A percentile compares a stretch with the other conserved stretches of the same genome.
These are phyloP conservation scores for Yamadazyma paraphyllophila DNA, from an alignment of 805 yeast species.

Conservation along the genomic window DNA sequence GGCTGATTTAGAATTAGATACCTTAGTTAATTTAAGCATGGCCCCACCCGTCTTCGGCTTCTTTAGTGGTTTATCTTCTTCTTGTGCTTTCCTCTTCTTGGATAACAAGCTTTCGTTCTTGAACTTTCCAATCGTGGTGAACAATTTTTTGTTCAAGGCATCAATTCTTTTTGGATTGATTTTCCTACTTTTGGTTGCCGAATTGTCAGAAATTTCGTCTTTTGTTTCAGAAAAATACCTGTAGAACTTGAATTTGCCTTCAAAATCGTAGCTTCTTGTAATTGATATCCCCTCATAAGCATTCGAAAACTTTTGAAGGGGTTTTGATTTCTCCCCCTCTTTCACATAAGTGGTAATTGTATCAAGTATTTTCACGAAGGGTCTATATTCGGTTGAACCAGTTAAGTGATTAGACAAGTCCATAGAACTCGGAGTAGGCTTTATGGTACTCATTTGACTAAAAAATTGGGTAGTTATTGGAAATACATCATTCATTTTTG, in stretches of 20 bases:
- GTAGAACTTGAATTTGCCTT: slow-evolving; percentile 71
- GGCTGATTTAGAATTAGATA: not conserved
- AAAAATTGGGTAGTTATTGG: slow-evolving; percentile 67
- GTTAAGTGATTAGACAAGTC: slow-evolving; percentile 48
- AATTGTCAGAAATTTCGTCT: not conserved
- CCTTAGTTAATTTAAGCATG: not conserved
- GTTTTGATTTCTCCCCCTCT: slow-evolving; percentile 27
- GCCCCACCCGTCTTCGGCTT: not conserved
- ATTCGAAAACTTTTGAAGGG: slow-evolving; percentile 20
- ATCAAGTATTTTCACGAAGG: slow-evolving; percentile 53
- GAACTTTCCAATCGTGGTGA: slow-evolving; percentile 23
- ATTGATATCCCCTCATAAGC: slow-evolving; percentile 32
- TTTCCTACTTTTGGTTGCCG: not conserved
- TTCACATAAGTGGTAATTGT: slow-evolving; percentile 39
- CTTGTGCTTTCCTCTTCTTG: slow-evolving; percentile 15
- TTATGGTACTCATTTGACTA: slow-evolving; percentile 40
- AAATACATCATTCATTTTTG: slow-evolving; percentile 50
- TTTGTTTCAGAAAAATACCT: slow-evolving; percentile 41
- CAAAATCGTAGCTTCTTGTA: slow-evolving; percentile 65
- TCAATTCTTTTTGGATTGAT: not conserved
- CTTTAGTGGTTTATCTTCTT: not conserved
- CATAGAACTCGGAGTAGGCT: slow-evolving; percentile 59
- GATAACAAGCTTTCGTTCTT: slow-evolving; percentile 21
- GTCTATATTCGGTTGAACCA: slow-evolving; percentile 54
- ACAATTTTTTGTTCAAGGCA: slow-evolving; percentile 15